phyloP scores from a whole-genome alignment of 2,329 filamentous ascomycete species.

The Scopulariopsis brevicaulis region DNA sequence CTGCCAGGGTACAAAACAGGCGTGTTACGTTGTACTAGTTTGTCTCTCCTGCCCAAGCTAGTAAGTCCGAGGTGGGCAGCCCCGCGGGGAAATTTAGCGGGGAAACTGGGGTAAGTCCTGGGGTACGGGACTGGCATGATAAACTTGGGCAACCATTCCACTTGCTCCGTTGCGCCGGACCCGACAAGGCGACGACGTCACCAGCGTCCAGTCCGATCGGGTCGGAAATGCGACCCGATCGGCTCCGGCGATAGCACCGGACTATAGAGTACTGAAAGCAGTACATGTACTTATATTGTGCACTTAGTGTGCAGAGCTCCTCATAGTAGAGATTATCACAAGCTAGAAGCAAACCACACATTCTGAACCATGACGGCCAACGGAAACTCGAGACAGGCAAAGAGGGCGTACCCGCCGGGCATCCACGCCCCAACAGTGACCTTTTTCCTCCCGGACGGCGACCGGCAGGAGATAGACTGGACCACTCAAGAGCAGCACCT shows the following conservation, averaged over 20 bases:
- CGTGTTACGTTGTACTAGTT: background rate
- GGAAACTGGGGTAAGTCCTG: no score
- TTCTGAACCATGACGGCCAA: background rate
- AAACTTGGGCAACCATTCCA: no score
- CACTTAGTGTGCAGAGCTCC: background rate
- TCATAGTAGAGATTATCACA: background rate
- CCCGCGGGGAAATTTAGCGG: no score
- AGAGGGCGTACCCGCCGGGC: slow-evolving; percentile 30
- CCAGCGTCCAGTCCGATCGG: background rate
- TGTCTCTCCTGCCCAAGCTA: background rate
- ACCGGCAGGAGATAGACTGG: slow-evolving; percentile 43
- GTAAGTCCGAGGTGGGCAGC: background rate
- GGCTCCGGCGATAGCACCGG: background rate
- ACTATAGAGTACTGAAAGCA: background rate
- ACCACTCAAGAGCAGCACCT: slow-evolving; percentile 38
- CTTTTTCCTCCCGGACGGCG: slow-evolving; percentile 33
- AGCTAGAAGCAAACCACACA: background rate
- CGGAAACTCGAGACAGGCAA: background rate
- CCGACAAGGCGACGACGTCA: no score
- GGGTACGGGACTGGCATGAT: no score
- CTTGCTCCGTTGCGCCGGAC: no score
- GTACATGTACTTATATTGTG: background rate
- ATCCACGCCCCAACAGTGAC: slow-evolving; percentile 45
- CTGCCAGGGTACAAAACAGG: background rate
- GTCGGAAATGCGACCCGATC: background rate